Conservation (phyloP, 441 rosid species). For the Corymbia calophylla region DNA sequence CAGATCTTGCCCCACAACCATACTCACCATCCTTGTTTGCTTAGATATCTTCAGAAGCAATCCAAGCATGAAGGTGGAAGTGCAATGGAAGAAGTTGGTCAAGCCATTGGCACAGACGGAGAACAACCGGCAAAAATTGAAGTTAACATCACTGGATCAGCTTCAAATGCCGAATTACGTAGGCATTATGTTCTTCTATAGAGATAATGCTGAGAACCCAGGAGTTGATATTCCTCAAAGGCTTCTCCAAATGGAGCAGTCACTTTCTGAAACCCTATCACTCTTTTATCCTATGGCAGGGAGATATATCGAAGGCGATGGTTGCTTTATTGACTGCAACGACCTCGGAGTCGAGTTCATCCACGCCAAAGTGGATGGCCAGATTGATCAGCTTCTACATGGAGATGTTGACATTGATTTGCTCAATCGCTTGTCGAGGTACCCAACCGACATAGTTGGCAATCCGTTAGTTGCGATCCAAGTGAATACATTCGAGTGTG, state of each 20-base stretch:
- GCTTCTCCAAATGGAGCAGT: slow-evolving; percentile 1
- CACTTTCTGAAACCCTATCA: slow-evolving; percentile 14
- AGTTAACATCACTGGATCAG: no score
- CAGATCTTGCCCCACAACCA: neutral
- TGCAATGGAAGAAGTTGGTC: no score
- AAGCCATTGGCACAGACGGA: no score
- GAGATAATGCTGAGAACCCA: neutral
- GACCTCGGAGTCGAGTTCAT: slow-evolving; percentile 14
- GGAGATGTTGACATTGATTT: neutral
- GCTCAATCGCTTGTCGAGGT: neutral
- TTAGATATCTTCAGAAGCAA: no score
- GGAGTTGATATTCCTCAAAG: neutral
- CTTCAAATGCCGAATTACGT: no score
- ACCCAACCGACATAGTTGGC: neutral
- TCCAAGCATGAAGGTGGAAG: no score
- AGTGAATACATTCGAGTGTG: neutral
- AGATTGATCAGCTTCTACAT: neutral
- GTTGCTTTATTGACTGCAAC: slow-evolving; percentile 10
- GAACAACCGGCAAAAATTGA: no score
- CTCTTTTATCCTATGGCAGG: slow-evolving; percentile 20
- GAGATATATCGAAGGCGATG: slow-evolving; percentile 3
- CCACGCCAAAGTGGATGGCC: slow-evolving; percentile 8
- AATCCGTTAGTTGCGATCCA: neutral
- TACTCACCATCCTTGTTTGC: neutral
- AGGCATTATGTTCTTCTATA: no score